Conservation (phyloP, 139 green algal species). For the Coccomyxa sp. region DNA sequence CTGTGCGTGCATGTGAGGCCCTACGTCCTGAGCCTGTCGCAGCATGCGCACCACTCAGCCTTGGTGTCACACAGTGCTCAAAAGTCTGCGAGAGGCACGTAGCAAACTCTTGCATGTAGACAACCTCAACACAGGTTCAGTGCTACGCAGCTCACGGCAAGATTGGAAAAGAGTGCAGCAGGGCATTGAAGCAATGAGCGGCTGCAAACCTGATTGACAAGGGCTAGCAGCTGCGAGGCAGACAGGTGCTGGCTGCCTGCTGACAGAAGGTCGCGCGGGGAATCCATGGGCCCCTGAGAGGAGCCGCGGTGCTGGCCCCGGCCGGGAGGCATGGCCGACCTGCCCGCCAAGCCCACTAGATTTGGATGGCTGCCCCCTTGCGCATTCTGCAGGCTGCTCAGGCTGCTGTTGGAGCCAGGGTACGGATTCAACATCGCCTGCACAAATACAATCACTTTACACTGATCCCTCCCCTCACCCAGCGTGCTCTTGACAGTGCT, state of each 20-base stretch:
- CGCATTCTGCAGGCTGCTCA: not conserved
- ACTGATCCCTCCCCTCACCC: not conserved
- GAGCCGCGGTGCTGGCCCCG: not conserved
- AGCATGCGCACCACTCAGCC: not conserved
- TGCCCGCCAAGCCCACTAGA: not conserved
- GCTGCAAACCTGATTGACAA: not conserved
- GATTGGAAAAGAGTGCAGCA: not conserved
- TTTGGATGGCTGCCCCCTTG: constrained; percentile 5
- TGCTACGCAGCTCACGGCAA: not conserved
- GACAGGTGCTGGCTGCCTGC: constrained; percentile 5
- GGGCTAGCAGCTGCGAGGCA: not conserved
- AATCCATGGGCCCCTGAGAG: not conserved
- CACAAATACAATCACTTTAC: not conserved
- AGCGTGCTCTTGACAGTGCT: not conserved
- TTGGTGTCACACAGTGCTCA: not conserved
- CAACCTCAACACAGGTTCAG: not conserved
- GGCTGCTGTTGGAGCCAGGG: not conserved
- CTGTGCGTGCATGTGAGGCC: too few relatives aligned
- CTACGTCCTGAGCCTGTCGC: not conserved
- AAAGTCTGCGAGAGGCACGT: not conserved
- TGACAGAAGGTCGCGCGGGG: not conserved
- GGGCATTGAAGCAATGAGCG: not conserved
- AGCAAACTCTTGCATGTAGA: not conserved
- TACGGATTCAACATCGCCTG: not conserved
- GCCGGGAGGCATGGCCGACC: not conserved